Evolutionary conservation across 2,329 filamentous ascomycete species (phyloP).

Genomic region (Ilyonectria robusta): DNA sequence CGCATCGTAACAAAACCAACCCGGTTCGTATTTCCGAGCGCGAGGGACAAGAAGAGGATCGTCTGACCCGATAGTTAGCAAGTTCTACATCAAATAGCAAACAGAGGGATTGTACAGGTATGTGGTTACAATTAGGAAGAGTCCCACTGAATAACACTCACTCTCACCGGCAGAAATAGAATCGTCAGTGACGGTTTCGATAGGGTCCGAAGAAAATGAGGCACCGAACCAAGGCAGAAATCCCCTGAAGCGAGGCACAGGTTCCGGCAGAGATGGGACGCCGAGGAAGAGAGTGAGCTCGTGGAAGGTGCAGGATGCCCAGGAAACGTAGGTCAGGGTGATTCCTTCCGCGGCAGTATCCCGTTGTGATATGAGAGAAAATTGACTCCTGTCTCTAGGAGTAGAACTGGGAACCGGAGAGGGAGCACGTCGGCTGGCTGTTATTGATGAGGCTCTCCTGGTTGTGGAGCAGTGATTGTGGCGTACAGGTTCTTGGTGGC

Average conservation of each 20-base stretch:
- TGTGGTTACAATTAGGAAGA: constrained; percentile 44
- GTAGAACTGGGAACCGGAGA: too few species aligned
- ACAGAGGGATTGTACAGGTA: constrained; percentile 59
- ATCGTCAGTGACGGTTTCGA: neutral
- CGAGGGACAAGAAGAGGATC: too few species aligned
- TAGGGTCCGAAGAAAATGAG: neutral
- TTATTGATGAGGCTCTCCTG: too few species aligned
- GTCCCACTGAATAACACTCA: neutral
- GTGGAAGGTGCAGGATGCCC: neutral
- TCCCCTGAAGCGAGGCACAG: neutral
- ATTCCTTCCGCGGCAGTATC: neutral
- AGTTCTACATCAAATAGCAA: constrained; percentile 48
- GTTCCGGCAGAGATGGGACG: neutral
- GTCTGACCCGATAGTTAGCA: too few species aligned
- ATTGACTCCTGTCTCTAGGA: too few species aligned
- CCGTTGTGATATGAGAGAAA: too few species aligned
- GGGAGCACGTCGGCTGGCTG: too few species aligned
- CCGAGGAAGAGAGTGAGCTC: neutral
- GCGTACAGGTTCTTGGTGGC: too few species aligned
- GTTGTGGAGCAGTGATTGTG: too few species aligned
- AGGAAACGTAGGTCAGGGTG: neutral
- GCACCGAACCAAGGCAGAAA: neutral
- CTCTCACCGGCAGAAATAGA: constrained; percentile 1
- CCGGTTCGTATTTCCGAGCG: too few species aligned
- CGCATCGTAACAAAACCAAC: too few species aligned